Base-by-base conservation (phyloP, 2,329 filamentous ascomycete genomes). In the Penicillium hesseltinei region DNA sequence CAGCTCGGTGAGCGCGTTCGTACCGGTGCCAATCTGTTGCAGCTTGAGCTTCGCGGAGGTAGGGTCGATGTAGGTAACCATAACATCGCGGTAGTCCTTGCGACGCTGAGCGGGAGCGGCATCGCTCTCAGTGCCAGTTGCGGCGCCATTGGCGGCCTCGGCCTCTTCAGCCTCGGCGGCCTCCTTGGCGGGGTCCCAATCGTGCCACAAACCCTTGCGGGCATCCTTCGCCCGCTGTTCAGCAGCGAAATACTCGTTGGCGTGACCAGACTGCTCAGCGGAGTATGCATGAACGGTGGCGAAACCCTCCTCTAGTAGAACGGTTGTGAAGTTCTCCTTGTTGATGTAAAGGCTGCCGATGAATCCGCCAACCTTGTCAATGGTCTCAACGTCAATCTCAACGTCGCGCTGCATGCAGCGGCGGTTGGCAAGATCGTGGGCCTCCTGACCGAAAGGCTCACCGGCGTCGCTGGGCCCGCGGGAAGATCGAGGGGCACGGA, bases 351-450 rank as follows among this genome's bases (percentile, higher is more conserved):
- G 82, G 15, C 91, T 90, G 54, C 94, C 94, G 66, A 99, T 97
- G 80, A 99, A 99, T 38, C 94, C 94, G 68, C 94, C 94, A 27
- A 94, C 88, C 81, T 97, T 97, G 82, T 99, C 94, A 65, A 91
- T 90, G 68, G 92, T 92, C 73, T 96, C 88, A 21, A 99, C 89
- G 68, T 99, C 92, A 57, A 99, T 90, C 76, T 97, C 93, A 48
- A 94, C 92, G 75, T 99, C 94, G 54, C 94, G 88, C 80, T 99
- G 94, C 80, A 92, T 89, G 78, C 89, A 92, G 57, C 92, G 86
- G 69, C 86, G 88, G 76, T 91, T 92, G 48, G 93, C 92, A 65
- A 97, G 87, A 50, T 99, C 93, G 61, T 96, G 84, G 3, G 93
- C 93, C 78, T 99, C 94, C 74, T 95, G 90, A 25, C 94, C 94